Evolutionary conservation across 805 yeast species (phyloP).

Genomic region (Suhomyces emberorum): DNA sequence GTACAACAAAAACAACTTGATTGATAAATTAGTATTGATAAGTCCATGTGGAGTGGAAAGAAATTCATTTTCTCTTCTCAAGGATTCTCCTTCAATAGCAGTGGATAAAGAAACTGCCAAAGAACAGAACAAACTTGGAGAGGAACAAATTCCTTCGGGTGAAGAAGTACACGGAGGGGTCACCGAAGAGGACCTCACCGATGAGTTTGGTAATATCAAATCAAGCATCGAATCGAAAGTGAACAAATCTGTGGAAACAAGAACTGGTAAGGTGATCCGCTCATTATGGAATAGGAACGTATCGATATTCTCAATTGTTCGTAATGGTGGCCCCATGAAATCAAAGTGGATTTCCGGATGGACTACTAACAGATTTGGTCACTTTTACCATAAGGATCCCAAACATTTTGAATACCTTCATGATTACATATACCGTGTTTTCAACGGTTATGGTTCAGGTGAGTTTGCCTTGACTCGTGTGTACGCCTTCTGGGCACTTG

Average conservation of each 20-base stretch:
- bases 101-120: constrained; percentile 9
- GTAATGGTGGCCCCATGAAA: constrained; percentile 52
- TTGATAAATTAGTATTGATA: constrained; percentile 37
- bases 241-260: constrained; percentile 10
- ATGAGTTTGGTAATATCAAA: neutral
- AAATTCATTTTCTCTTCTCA: constrained; percentile 24
- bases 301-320: constrained; percentile 53
- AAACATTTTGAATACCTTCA: constrained; percentile 42
- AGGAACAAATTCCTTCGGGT: constrained; percentile 7
- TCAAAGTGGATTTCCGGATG: constrained; percentile 51
- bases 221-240: constrained; percentile 13
- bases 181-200: constrained; percentile 5
- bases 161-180: constrained; percentile 24
- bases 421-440: constrained; percentile 51
- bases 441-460: constrained; percentile 58
- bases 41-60: constrained; percentile 46
- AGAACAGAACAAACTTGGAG: constrained; percentile 15
- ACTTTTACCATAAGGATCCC: constrained; percentile 33
- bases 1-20: constrained; percentile 30
- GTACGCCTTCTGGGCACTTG: constrained; percentile 55
- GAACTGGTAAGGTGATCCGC: constrained; percentile 24
- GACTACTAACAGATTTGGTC: constrained; percentile 48
- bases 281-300: constrained; percentile 51
- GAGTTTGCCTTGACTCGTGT: constrained; percentile 61
- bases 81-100: constrained; percentile 6